Conservation (phyloP, 345 rosid species). For the Ailanthus altissimus region DNA sequence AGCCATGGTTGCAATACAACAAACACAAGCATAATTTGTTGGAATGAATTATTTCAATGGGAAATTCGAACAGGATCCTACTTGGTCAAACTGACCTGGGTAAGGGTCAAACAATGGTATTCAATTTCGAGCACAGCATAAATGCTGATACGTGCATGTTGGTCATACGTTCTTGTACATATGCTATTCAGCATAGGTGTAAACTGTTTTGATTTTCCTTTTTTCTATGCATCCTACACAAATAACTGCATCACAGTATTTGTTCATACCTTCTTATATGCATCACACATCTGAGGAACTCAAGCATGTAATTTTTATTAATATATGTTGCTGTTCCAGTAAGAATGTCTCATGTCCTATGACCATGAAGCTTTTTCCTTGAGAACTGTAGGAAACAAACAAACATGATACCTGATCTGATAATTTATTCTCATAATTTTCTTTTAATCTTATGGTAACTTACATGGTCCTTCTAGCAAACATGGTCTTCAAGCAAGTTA, state of each 20-base stretch:
- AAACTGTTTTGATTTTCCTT: not conserved
- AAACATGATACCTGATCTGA: not conserved
- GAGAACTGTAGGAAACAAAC: not conserved
- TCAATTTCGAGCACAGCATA: not conserved
- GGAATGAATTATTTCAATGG: too few species aligned
- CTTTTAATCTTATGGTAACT: not conserved
- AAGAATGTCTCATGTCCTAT: not conserved
- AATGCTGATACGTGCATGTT: not conserved
- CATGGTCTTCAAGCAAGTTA: not conserved
- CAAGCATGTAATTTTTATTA: not conserved
- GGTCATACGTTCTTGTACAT: not conserved
- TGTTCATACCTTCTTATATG: not conserved
- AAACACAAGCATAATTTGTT: too few species aligned
- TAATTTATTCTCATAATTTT: not conserved
- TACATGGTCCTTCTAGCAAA: not conserved
- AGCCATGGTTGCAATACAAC: too few species aligned
- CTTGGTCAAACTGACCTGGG: not conserved
- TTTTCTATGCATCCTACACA: not conserved
- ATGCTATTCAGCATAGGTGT: not conserved
- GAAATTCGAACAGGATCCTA: not conserved
- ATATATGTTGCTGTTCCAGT: not conserved
- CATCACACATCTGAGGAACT: not conserved
- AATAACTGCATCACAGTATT: not conserved
- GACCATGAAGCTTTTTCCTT: not conserved
- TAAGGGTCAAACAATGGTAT: not conserved